A percentile compares a stretch with the other conserved stretches of the same genome.
phyloP scores from a whole-genome alignment of 148 eudicot genomes.

The Dianthus caryophyllus region DNA sequence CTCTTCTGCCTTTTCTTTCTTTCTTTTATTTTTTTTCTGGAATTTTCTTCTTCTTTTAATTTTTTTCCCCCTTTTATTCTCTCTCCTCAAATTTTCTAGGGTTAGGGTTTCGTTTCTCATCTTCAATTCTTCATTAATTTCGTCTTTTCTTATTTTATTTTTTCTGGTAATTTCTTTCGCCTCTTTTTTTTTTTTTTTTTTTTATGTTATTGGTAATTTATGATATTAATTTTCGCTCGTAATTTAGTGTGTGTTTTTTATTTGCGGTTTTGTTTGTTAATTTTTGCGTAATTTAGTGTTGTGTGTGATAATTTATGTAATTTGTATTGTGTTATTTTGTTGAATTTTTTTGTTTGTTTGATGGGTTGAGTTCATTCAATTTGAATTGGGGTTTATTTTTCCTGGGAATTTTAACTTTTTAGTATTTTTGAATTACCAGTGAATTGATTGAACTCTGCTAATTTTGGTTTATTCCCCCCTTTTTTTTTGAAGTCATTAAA shows the following conservation, averaged over 20 bases:
- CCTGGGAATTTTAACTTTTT: not conserved
- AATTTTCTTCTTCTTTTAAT: not conserved
- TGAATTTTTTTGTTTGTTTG: too few relatives aligned
- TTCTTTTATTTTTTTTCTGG: constrained; percentile 1
- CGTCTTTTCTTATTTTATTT: not conserved
- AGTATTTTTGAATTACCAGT: not conserved
- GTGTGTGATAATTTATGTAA: not conserved
- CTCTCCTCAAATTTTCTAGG: constrained; percentile 13
- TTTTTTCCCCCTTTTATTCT: too few relatives aligned
- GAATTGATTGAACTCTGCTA: constrained; percentile 1
- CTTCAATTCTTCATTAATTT: constrained; percentile 8
- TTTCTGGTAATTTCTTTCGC: too few relatives aligned
- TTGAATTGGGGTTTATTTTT: not conserved
- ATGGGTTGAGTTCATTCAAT: constrained; percentile 3
- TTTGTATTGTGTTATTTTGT: not conserved
- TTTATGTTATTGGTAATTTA: too few relatives aligned
- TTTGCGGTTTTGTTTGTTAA: not conserved
- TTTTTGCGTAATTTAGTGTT: not conserved
- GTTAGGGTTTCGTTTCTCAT: constrained; percentile 45
- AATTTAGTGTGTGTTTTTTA: too few relatives aligned
- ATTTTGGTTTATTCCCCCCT: too few relatives aligned
- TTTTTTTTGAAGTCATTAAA: not conserved
- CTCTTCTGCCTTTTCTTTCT: constrained; percentile 13
- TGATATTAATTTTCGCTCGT: too few relatives aligned
- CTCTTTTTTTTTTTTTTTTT: too few relatives aligned